Evolutionary conservation across 257 asterid species (phyloP).

Genomic region (Forsythia suspensa): DNA sequence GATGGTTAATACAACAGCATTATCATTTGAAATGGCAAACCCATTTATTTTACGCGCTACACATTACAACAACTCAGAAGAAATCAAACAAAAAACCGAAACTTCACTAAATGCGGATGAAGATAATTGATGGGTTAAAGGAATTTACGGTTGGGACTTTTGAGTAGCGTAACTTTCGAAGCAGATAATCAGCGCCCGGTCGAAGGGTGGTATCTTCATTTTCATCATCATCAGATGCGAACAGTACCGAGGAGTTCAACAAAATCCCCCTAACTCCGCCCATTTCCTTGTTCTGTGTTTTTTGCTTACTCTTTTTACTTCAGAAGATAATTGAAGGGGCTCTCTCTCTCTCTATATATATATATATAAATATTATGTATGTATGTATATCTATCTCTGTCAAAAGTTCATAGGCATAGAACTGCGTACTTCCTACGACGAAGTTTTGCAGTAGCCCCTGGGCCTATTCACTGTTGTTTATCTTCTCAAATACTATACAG

Average conservation of each 20-base stretch:
- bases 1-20: background rate
- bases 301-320: background rate
- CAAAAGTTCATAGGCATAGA: background rate
- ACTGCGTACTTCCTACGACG: conserved; percentile 21
- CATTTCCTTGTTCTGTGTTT: conserved; percentile 30
- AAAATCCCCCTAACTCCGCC: conserved; percentile 61
- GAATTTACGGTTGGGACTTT: conserved; percentile 50
- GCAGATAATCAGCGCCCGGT: conserved; percentile 55
- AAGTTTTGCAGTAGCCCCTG: background rate
- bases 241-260: conserved; percentile 53
- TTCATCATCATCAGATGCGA: conserved; percentile 32
- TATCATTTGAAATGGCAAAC: background rate
- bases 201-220: conserved; percentile 32
- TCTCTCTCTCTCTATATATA: too few relatives aligned
- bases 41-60: background rate
- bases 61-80: background rate
- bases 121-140: background rate
- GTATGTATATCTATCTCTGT: background rate
- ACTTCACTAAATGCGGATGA: background rate
- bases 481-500: background rate
- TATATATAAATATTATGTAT: background rate
- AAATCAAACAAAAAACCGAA: background rate
- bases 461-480: background rate
- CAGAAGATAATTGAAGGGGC: background rate
- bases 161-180: conserved; percentile 73